Evolutionary conservation across 1,284 basidiomycete species (phyloP).

Genomic region (Hortiboletus rubellus): DNA sequence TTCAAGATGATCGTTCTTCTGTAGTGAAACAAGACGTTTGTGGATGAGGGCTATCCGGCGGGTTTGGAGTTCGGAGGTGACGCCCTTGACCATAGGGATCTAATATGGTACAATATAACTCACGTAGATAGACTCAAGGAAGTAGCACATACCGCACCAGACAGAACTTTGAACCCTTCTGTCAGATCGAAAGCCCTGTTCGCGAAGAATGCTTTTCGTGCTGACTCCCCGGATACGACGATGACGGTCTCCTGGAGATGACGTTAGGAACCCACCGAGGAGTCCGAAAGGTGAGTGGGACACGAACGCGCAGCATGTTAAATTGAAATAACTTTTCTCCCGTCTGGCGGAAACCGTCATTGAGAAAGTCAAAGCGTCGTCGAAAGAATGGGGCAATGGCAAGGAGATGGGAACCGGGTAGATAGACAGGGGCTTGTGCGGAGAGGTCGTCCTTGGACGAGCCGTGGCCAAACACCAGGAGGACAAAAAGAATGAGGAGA

Average conservation of each 20-base stretch:
- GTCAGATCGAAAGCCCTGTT: conserved; percentile 68
- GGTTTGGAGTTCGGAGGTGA: conserved; percentile 66
- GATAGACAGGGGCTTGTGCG: conserved; percentile 46
- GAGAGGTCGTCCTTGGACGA: conserved; percentile 43
- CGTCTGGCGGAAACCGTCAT: conserved; percentile 64
- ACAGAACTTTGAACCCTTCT: conserved; percentile 73
- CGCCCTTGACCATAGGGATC: conserved; percentile 72
- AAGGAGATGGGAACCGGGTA: conserved; percentile 57
- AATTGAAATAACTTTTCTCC: conserved; percentile 66
- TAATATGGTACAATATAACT: conserved; percentile 28
- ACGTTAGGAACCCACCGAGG: conserved; percentile 21
- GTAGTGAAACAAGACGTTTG: conserved; percentile 61
- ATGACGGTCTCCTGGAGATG: conserved; percentile 58
- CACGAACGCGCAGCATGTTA: conserved; percentile 51
- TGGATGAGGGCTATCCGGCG: conserved; percentile 62
- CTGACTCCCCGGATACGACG: conserved; percentile 69
- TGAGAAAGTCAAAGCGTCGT: conserved; percentile 65
- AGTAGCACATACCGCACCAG: conserved; percentile 59
- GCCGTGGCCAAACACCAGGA: conserved; percentile 45
- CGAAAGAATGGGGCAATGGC: conserved; percentile 66
- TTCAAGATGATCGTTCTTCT: conserved; percentile 57
- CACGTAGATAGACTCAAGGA: conserved; percentile 5
- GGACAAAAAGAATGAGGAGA: conserved; percentile 53
- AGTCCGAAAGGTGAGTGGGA: conserved; percentile 8
- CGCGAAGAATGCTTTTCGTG: conserved; percentile 65